Evolutionary conservation across 441 rosid genomes (phyloP).

Genomic region (Populus hybrid): DNA sequence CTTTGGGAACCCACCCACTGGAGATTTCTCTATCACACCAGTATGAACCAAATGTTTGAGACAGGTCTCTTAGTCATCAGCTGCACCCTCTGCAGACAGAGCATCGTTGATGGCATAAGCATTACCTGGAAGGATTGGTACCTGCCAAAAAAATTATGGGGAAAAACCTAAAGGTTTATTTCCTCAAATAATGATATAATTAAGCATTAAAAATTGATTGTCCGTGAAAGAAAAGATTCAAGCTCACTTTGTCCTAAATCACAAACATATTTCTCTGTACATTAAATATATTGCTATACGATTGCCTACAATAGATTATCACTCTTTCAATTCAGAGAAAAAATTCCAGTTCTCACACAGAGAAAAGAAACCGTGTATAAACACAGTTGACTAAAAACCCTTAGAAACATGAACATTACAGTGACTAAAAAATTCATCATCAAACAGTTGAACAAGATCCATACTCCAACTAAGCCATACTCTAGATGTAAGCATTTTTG

Average conservation of each 20-base stretch:
- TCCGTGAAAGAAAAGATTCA: background rate
- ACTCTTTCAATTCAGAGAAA: no score
- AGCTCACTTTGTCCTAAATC: background rate
- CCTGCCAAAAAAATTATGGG: conserved; percentile 29
- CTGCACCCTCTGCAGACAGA: conserved; percentile 73
- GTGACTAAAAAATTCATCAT: no score
- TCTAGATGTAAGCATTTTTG: no score
- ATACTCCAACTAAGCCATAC: no score
- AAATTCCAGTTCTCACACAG: no score
- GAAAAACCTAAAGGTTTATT: background rate
- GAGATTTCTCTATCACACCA: conserved; percentile 37
- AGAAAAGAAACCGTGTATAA: no score
- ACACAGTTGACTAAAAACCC: no score
- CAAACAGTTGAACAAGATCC: no score
- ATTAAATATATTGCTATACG: no score
- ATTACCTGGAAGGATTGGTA: conserved; percentile 63
- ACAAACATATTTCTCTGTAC: background rate
- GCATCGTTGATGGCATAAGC: conserved; percentile 68
- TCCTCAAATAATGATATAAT: background rate
- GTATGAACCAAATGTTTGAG: conserved; percentile 51
- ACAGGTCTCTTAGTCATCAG: conserved; percentile 76
- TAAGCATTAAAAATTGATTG: background rate
- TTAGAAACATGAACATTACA: no score
- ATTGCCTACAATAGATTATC: no score
- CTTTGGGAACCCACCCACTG: conserved; percentile 57